phyloP scores from a whole-genome alignment of 345 rosid species.

The Eucalyptus marginata region DNA sequence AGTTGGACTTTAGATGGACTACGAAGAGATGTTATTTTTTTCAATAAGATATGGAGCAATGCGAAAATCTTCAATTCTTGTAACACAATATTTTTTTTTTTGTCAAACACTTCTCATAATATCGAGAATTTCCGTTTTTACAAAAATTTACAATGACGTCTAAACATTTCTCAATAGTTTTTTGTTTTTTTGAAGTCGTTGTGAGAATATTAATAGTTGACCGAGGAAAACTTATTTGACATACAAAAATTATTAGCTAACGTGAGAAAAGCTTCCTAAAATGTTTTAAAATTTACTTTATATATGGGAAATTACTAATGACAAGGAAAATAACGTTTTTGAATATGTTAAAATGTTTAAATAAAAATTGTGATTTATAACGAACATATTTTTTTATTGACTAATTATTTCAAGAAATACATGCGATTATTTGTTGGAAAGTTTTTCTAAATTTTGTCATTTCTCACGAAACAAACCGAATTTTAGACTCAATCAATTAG shows the following conservation, averaged over 20 bases:
- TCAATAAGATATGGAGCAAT: too few species aligned
- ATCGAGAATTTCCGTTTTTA: not conserved
- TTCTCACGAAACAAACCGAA: too few species aligned
- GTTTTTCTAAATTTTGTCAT: too few species aligned
- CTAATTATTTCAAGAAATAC: too few species aligned
- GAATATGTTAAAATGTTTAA: too few species aligned
- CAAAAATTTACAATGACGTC: not conserved
- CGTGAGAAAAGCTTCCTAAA: not conserved
- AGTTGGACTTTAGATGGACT: too few species aligned
- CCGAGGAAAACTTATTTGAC: not conserved
- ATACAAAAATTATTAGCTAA: not conserved
- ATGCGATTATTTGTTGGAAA: too few species aligned
- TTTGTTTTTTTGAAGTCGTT: not conserved
- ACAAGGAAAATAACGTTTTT: not conserved
- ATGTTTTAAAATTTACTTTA: not conserved
- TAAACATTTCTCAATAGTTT: not conserved
- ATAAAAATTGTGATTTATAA: too few species aligned
- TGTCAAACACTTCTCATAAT: not conserved
- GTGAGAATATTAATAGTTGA: too few species aligned
- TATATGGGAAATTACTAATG: accelerated
- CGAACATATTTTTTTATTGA: too few species aligned
- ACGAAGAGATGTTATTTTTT: too few species aligned
- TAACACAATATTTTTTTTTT: not conserved
- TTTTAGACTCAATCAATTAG: not conserved
- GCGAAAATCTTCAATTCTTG: not conserved